Percentiles rank a stretch among this genome's conserved stretches.
Conservation (phyloP, 169 alveolate species). For the Eimeria falciformis region DNA sequence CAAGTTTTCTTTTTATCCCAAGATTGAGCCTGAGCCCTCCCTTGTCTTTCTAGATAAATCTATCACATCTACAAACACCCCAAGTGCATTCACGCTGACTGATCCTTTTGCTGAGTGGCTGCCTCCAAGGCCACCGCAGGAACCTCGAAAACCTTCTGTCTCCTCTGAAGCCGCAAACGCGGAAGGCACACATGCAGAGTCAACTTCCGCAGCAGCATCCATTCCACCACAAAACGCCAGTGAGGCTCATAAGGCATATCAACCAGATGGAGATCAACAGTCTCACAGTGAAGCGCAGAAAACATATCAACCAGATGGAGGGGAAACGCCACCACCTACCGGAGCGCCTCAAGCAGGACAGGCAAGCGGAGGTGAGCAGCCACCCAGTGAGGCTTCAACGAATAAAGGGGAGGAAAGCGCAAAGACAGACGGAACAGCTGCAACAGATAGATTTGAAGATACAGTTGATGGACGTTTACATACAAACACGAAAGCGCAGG, state of each 20-base stretch:
- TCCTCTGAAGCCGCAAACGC: not conserved
- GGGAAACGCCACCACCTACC: no score
- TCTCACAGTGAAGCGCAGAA: no score
- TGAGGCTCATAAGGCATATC: no score
- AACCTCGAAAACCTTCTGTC: not conserved
- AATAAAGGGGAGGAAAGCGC: not conserved
- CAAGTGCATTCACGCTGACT: slow-evolving; percentile 23
- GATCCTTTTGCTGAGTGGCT: slow-evolving; percentile 25
- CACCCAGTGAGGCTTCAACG: no score
- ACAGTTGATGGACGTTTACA: no score
- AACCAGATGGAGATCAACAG: no score
- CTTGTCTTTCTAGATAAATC: not conserved
- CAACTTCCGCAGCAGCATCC: not conserved
- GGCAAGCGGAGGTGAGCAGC: no score
- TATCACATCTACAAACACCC: slow-evolving; percentile 22
- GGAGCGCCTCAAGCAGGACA: no score
- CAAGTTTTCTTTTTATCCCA: not conserved
- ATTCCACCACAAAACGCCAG: no score
- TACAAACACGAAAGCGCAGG: no score
- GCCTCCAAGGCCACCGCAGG: slow-evolving; percentile 4
- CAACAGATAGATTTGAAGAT: not conserved
- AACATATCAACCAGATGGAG: no score
- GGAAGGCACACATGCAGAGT: not conserved
- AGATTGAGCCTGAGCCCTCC: not conserved
- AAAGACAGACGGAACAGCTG: not conserved